Base-by-base conservation (phyloP, 306 rosid genomes). In the Vigna radiata region DNA sequence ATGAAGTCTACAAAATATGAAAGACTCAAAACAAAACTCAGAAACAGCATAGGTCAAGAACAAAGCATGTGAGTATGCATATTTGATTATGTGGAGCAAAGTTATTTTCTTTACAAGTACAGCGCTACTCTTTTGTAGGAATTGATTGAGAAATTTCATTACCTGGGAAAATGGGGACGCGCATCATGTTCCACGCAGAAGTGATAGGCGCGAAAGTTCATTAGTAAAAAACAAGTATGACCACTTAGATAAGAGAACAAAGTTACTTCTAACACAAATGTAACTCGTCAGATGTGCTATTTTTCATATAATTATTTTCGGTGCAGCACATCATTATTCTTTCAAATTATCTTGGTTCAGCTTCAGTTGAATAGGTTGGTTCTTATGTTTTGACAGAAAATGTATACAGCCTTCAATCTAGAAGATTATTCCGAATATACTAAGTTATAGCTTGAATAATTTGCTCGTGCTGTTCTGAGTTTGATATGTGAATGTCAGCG, bases 401-500 rank as follows among this genome's bases (percentile, higher is more conserved):
- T 31, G 23, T 23, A 19, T 9, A 37, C 10, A 46, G 48, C 53
- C 1, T 56, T 16, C 23, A 23, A 62, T 69, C 47, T 65, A 6
- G 36, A 65, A 71, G 49, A 56, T 78, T 59, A 78, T 64, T 77
- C 76, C 66, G 25, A 69, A 54, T 44, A 36, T 43, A 49, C 56
- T 78, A 77, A 86, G 79, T 84, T 86, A 73, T 37, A 44, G 56
- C 37, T 77, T 37, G 73, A 56, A 17, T 53, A 19, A 79, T 70
- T 69, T 29, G 55, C 25, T 44, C 77, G 39, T 44, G 85, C 55
- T 50, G 64, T 46, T 66, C 60, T n/a, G 49, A 66, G 56, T 78
- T 36, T n/a, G 48, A 77, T 44, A 64, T 18, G 53, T 61, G 66
- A 64, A 62, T 72, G 59, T n/a, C 43, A 73, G 70, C 76, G 58